These are phyloP conservation scores for Dryas alaskensis DNA, from an alignment of 306 rosid genomes.

Conservation along the genomic window DNA sequence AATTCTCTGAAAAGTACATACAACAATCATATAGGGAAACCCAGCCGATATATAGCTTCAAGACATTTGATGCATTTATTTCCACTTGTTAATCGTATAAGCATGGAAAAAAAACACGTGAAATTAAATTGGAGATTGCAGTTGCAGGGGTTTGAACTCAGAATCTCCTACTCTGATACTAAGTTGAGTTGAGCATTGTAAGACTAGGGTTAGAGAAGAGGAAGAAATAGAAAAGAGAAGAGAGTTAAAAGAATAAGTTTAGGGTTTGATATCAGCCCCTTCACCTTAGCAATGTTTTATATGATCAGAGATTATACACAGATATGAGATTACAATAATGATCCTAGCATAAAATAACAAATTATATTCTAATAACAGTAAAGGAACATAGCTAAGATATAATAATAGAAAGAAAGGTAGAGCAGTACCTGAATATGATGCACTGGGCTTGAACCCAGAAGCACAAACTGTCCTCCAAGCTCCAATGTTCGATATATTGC, in stretches of 20 bases:
- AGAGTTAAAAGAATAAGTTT: not conserved
- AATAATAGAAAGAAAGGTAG: slow-evolving; percentile 7
- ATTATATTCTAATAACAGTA: not conserved
- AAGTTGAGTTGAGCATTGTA: not conserved
- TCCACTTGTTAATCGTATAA: not conserved
- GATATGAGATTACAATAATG: not conserved
- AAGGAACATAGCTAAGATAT: not conserved
- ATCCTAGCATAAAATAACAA: not conserved
- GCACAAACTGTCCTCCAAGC: slow-evolving; percentile 92
- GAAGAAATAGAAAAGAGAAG: not conserved
- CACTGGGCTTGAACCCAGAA: slow-evolving; percentile 95
- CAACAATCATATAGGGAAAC: not conserved
- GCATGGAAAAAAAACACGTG: not conserved
- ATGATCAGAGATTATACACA: not conserved
- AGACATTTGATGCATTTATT: not conserved
- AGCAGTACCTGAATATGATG: slow-evolving; percentile 74
- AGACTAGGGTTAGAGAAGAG: not conserved
- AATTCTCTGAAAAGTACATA: not conserved
- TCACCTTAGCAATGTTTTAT: not conserved
- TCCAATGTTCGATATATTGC: slow-evolving; percentile 83
- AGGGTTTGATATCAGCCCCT: not conserved
- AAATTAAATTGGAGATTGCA: slow-evolving; percentile 1
- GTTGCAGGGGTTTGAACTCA: not conserved
- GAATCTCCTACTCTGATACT: not conserved
- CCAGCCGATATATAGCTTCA: not conserved